Evolutionary conservation across 2,329 filamentous ascomycete species (phyloP).

Genomic region (Trichoderma citrinoviride): DNA sequence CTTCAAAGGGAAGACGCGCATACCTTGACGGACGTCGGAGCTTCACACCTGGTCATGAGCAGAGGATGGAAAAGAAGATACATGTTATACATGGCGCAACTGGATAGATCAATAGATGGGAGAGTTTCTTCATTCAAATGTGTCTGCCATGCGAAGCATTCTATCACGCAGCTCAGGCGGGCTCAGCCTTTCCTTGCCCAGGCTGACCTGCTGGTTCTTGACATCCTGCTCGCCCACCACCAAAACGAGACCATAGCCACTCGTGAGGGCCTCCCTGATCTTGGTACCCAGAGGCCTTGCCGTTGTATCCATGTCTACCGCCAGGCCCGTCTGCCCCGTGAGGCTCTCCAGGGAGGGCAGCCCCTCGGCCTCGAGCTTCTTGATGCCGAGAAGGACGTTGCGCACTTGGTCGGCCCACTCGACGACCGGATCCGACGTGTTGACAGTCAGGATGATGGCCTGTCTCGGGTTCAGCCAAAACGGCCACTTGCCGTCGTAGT

Average conservation of each 20-base stretch:
- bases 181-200: slow-evolving; percentile 42
- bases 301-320: slow-evolving; percentile 68
- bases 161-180: slow-evolving; percentile 45
- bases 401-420: slow-evolving; percentile 48
- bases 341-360: slow-evolving; percentile 43
- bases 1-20: neutral
- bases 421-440: slow-evolving; percentile 55
- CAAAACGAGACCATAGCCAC: slow-evolving; percentile 71
- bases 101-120: slow-evolving; percentile 11
- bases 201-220: slow-evolving; percentile 52
- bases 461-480: slow-evolving; percentile 87
- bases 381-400: slow-evolving; percentile 50
- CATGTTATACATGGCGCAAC: neutral
- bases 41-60: neutral
- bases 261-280: slow-evolving; percentile 66
- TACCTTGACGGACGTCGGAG: neutral
- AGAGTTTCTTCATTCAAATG: slow-evolving; percentile 43
- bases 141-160: slow-evolving; percentile 46
- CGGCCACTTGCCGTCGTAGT: slow-evolving; percentile 76
- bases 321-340: slow-evolving; percentile 57
- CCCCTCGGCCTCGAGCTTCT: slow-evolving; percentile 28
- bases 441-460: slow-evolving; percentile 70
- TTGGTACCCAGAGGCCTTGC: slow-evolving; percentile 64
- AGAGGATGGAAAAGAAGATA: neutral
- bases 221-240: slow-evolving; percentile 69